Conservation (phyloP, 257 asterid genomes). For the Jacaranda copaia region DNA sequence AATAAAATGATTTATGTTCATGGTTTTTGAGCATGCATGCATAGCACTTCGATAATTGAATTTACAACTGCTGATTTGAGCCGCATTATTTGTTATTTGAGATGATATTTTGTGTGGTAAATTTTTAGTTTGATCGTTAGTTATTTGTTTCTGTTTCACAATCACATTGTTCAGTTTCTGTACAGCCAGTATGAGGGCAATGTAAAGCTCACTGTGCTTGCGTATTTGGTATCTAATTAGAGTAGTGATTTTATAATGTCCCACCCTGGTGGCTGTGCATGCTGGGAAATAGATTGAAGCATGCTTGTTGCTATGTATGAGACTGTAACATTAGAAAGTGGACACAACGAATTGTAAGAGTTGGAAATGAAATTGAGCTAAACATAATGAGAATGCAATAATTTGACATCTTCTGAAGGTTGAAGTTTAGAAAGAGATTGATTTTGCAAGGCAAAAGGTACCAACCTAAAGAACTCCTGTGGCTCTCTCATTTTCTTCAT, state of each 20-base stretch:
- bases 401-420: background rate
- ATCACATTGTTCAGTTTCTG: conserved; percentile 4
- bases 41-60: too few species aligned
- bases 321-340: background rate
- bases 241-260: background rate
- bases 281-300: background rate
- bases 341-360: background rate
- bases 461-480: background rate
- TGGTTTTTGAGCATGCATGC: too few species aligned
- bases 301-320: too few species aligned
- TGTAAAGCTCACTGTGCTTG: background rate
- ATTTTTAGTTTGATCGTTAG: background rate
- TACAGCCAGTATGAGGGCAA: background rate
- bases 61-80: too few species aligned
- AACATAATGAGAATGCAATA: background rate
- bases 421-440: conserved; percentile 1
- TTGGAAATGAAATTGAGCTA: background rate
- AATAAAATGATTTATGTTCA: too few species aligned
- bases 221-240: background rate
- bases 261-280: background rate
- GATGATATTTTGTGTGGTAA: too few species aligned
- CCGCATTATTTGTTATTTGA: too few species aligned
- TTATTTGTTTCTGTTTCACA: background rate
- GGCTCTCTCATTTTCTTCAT: background rate
- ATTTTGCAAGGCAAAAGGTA: background rate